Base-by-base conservation (phyloP, 225 moss, liverwort and hornwort species). In the Bryum argenteum region DNA sequence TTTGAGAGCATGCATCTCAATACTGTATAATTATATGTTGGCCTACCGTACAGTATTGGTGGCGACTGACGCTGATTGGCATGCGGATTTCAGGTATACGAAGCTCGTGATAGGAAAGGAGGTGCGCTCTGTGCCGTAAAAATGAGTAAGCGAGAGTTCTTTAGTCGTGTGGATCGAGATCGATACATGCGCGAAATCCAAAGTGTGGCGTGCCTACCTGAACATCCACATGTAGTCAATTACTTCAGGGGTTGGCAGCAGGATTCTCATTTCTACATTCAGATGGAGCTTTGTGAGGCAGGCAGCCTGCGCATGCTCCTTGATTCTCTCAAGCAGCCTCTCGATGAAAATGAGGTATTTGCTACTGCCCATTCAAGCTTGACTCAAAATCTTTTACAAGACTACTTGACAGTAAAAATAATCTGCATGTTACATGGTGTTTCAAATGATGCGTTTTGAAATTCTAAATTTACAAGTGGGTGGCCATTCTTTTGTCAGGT, bases 171-270 rank as follows among this genome's bases (percentile, higher is more conserved):
- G 59, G 98, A 98, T 71, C 84, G 98, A 59, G 94, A 91, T 65
- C 91, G 92, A 33, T 91, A 98, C 48, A 67, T 98, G 85, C 86
- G 92, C 11, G 98, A 98, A 75, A 94, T 98, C 26, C 98, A 98
- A 77, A 98, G 94, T 70, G 98, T 98, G 48, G 88, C 98, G 20
- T 94, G 94, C 59, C 81, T 98, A 11, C 84, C 98, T 52, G 98
- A 98, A 75, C 98, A 98, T 73, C 84, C 82, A 15, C 92, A 98
- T 76, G 94, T 98, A 9, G 92, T 98, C 20, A 98, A 98, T 76
- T 98, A 98, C 64, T 94, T 87, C 59, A 82, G 98, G 78, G 92
- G 94, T 69, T 98, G 98, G 98, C 98, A 98, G 80, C 98, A 98
- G 70, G 89, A 91, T 52, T 92, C 98, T 21, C 98, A 98, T 67